Evolutionary conservation across 1,284 basidiomycete genomes (phyloP).

Genomic region (Cryptococcus jaspeensis): DNA sequence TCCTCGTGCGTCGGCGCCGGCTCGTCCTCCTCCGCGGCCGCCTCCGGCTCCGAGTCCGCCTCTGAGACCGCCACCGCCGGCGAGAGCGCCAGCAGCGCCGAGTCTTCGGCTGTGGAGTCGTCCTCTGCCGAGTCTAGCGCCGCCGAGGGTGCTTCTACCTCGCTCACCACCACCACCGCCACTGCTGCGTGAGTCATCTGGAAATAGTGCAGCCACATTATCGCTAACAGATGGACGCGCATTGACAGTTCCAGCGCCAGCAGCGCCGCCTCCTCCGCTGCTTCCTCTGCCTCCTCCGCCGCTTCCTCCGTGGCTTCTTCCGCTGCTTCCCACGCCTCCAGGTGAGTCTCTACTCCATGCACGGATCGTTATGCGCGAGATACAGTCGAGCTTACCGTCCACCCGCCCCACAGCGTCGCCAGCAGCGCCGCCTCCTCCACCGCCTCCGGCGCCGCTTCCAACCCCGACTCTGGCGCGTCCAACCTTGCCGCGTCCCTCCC

Average conservation of each 20-base stretch:
- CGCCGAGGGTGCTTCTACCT: constrained; percentile 8
- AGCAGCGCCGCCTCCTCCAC: background rate
- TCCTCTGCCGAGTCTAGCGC: constrained; percentile 9
- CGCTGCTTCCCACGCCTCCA: background rate
- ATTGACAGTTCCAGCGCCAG: background rate
- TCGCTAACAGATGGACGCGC: background rate
- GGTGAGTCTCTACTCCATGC: constrained; percentile 1
- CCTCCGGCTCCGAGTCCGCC: constrained; percentile 8
- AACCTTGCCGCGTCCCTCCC: constrained; percentile 8
- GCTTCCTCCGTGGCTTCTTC: constrained; percentile 4
- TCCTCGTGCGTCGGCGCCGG: constrained; percentile 29
- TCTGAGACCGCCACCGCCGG: constrained; percentile 8
- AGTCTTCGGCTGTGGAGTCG: constrained; percentile 4
- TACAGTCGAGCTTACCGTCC: too few relatives aligned
- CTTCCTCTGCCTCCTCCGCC: constrained; percentile 2
- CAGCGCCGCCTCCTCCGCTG: too few relatives aligned
- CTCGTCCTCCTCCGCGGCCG: constrained; percentile 10
- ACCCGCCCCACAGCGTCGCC: too few relatives aligned
- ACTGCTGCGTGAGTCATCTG: constrained; percentile 2
- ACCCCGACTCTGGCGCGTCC: constrained; percentile 10
- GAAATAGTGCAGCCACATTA: background rate
- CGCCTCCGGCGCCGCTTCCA: constrained; percentile 4
- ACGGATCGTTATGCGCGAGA: too few relatives aligned
- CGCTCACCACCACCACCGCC: constrained; percentile 6
- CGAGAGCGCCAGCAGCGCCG: background rate